Base-by-base conservation (phyloP, 306 rosid species). In the Glycyrrhiza uralensis region DNA sequence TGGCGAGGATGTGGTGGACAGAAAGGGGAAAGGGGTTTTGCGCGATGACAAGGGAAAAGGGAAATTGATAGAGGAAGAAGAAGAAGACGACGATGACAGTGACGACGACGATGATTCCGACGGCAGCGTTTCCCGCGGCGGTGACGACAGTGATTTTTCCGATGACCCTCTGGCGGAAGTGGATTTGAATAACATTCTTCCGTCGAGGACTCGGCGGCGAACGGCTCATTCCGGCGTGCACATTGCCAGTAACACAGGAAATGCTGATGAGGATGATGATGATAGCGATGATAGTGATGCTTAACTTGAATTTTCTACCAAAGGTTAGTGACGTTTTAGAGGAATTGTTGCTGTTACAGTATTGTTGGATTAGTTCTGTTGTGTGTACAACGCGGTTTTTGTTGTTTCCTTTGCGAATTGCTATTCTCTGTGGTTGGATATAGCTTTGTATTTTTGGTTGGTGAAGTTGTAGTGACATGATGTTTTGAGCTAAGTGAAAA, bases 151-250 rank as follows among this genome's bases (percentile, higher is more conserved):
- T 28, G 96, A 87, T 76, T 84, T 94, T 30, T 91, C 95, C 15
- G 98, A 94, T 47, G 95, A 94, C 45, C 95, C 96, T 0, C 85
- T 94, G 36, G 87, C 92, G 22, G 98, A 91, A 84, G 92, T 94
- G 7, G 96, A 94, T 86, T 87, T 94, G 88, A 81, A 91, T 33
- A 94, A 94, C 83, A 91, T 94, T 76, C 95, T 91, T 35, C 97
- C 97, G 7, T 91, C 96, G 0, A 86, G 97, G 82, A 94, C 98
- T 36, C 85, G 98, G 54, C 82, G 95, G 76, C 86, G 87, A 79
- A 74, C 84, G 29, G 59, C 71, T 52, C 81, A 83, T 7, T 79
- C 91, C 0, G 96, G 98, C n/a, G 76, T 89, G 49, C 85, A 49
- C 77, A 80, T 94, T 72, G 74, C 91, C 5, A 82, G 72, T 28